A percentile compares a stretch with the other conserved stretches of the same genome.
phyloP scores from a whole-genome alignment of 495 filamentous ascomycete species.

The Thermothielavioides terrestris region DNA sequence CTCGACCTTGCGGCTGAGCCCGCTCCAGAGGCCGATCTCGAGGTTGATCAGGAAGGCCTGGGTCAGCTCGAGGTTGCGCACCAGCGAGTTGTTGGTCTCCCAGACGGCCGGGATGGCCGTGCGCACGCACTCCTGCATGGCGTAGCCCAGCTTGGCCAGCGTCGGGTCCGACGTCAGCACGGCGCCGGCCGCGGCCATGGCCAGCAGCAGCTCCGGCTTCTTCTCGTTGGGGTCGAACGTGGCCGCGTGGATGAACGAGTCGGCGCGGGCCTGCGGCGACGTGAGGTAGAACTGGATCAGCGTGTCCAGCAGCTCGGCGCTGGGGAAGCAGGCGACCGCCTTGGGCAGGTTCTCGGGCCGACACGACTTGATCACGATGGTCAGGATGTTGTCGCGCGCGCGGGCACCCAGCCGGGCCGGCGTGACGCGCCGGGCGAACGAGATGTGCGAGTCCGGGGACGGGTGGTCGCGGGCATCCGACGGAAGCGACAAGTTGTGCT shows the following conservation, averaged over 20 bases:
- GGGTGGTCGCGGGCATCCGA: neutral
- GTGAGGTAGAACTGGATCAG: conserved; percentile 14
- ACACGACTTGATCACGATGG: conserved; percentile 2
- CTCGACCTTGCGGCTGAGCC: conserved; percentile 49
- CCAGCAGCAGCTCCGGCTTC: conserved; percentile 41
- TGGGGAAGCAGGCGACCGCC: conserved; percentile 8
- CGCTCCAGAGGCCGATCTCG: conserved; percentile 51
- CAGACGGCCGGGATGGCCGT: conserved; percentile 35
- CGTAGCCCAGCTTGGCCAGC: conserved; percentile 48
- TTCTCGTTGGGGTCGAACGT: conserved; percentile 11
- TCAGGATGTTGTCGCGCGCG: conserved; percentile 9
- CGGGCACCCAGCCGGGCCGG: neutral
- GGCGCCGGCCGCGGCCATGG: conserved; percentile 43
- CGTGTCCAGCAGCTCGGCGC: conserved; percentile 7
- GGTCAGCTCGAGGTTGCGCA: conserved; percentile 38
- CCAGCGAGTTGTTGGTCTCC: conserved; percentile 27
- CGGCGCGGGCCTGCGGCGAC: neutral
- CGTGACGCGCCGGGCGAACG: conserved; percentile 1
- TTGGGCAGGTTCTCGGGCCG: conserved; percentile 4
- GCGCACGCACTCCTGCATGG: conserved; percentile 46
- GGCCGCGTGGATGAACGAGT: conserved; percentile 10
- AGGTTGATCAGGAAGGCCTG: conserved; percentile 44
- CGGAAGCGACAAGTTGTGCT: conserved; percentile 6
- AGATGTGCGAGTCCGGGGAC: neutral
- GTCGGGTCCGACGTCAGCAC: conserved; percentile 39